Conservation (phyloP, 2,329 filamentous ascomycete genomes). For the Arthrobotrys sinensis region DNA sequence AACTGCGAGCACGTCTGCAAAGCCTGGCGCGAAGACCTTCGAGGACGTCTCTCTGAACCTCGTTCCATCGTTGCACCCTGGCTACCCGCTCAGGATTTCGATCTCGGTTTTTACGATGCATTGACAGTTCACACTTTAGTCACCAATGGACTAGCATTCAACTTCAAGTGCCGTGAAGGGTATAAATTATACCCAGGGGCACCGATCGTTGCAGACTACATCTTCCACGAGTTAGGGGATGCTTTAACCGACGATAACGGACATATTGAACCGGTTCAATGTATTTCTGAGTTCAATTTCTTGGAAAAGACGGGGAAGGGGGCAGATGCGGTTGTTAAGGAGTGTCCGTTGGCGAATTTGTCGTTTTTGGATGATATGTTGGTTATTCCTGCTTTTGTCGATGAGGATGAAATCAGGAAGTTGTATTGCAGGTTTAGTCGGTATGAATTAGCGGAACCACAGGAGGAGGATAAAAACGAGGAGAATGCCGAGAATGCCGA, state of each 20-base stretch:
- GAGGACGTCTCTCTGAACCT: slow-evolving; percentile 8
- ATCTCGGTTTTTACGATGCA: slow-evolving; percentile 38
- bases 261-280: slow-evolving; percentile 10
- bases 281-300: slow-evolving; percentile 32
- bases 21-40: slow-evolving; percentile 47
- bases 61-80: slow-evolving; percentile 43
- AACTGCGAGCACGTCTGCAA: slow-evolving; percentile 56
- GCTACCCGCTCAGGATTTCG: slow-evolving; percentile 43
- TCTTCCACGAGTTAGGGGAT: slow-evolving; percentile 21
- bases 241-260: background rate
- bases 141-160: slow-evolving; percentile 25
- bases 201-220: slow-evolving; percentile 4
- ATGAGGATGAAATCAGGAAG: slow-evolving; percentile 46
- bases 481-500: background rate
- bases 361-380: slow-evolving; percentile 51
- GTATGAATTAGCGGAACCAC: background rate
- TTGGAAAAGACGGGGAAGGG: slow-evolving; percentile 30
- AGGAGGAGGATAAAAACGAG: background rate
- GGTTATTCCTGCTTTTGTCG: slow-evolving; percentile 22
- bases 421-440: slow-evolving; percentile 32
- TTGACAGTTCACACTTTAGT: slow-evolving; percentile 45
- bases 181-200: slow-evolving; percentile 8
- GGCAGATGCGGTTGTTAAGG: background rate
- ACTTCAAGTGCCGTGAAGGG: slow-evolving; percentile 38
- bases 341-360: slow-evolving; percentile 22